phyloP scores from a whole-genome alignment of 2,329 filamentous ascomycete genomes.

The Aquanectria penicillioides region DNA sequence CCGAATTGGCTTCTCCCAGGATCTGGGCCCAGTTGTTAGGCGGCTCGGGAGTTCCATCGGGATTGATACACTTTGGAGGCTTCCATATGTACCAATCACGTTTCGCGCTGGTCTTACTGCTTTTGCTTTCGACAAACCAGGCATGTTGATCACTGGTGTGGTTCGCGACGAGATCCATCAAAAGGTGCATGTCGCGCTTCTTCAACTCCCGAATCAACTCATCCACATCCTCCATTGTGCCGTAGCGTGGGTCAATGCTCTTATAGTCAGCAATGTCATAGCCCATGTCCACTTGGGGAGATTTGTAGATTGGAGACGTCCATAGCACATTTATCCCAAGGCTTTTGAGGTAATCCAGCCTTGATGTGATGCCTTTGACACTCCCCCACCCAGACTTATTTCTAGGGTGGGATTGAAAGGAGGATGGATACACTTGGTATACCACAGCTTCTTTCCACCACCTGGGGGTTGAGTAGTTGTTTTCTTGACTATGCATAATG shows the following conservation, averaged over 20 bases:
- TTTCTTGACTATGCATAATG: no score
- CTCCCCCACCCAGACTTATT: no score
- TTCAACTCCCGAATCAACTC: constrained; percentile 67
- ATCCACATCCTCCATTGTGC: constrained; percentile 74
- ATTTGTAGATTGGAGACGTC: constrained; percentile 72
- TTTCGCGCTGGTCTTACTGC: constrained; percentile 66
- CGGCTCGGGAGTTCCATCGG: constrained; percentile 66
- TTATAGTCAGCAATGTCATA: constrained; percentile 77
- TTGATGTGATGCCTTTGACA: constrained; percentile 70
- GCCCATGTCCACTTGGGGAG: constrained; percentile 75
- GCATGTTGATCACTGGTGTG: constrained; percentile 66
- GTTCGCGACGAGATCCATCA: constrained; percentile 81
- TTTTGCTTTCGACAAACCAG: constrained; percentile 71
- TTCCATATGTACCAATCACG: constrained; percentile 71
- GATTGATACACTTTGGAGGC: constrained; percentile 57
- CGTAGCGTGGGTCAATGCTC: constrained; percentile 70
- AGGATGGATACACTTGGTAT: no score
- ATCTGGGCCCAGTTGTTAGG: constrained; percentile 76
- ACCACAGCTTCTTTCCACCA: no score
- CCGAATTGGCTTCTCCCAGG: constrained; percentile 60
- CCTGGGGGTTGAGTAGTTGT: no score
- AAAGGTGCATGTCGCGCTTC: constrained; percentile 71
- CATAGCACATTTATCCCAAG: constrained; percentile 73
- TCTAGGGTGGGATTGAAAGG: no score
- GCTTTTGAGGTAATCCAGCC: constrained; percentile 68